phyloP scores from a whole-genome alignment of 2,329 filamentous ascomycete genomes.

The Dendryphion nanum region DNA sequence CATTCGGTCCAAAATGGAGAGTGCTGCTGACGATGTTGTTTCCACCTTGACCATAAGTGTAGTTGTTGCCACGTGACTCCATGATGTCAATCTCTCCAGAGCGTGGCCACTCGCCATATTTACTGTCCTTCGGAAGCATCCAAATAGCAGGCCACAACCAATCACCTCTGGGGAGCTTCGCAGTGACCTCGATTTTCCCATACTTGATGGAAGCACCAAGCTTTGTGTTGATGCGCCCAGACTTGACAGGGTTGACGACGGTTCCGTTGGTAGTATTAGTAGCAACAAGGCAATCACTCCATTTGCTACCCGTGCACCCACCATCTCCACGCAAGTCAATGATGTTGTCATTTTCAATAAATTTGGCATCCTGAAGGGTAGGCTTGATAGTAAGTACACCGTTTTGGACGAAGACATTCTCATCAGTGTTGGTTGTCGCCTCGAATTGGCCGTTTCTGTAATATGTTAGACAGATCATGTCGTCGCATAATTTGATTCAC shows the following conservation, averaged over 20 bases:
- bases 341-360: slow-evolving; percentile 64
- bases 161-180: slow-evolving; percentile 73
- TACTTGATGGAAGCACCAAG: slow-evolving; percentile 71
- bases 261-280: slow-evolving; percentile 78
- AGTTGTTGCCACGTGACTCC: slow-evolving; percentile 80
- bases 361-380: slow-evolving; percentile 67
- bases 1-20: slow-evolving; percentile 77
- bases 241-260: slow-evolving; percentile 74
- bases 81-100: slow-evolving; percentile 84
- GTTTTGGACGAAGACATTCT: slow-evolving; percentile 72
- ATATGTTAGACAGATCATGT: slow-evolving; percentile 21
- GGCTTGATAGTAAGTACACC: slow-evolving; percentile 73
- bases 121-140: slow-evolving; percentile 74
- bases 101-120: slow-evolving; percentile 73
- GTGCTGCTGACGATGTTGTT: slow-evolving; percentile 79
- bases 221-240: slow-evolving; percentile 75
- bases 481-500: slow-evolving; percentile 27
- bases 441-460: slow-evolving; percentile 76
- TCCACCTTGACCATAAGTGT: slow-evolving; percentile 71
- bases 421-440: slow-evolving; percentile 66
- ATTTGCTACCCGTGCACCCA: slow-evolving; percentile 65
- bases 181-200: slow-evolving; percentile 76
- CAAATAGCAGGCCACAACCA: slow-evolving; percentile 94
- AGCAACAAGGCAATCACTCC: slow-evolving; percentile 62
- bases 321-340: slow-evolving; percentile 67